Evolutionary conservation across 2,329 filamentous ascomycete genomes (phyloP), one percentile per base, ranked within the genome.

Genomic region (Hymenotorrendiella dingleyae): DNA sequence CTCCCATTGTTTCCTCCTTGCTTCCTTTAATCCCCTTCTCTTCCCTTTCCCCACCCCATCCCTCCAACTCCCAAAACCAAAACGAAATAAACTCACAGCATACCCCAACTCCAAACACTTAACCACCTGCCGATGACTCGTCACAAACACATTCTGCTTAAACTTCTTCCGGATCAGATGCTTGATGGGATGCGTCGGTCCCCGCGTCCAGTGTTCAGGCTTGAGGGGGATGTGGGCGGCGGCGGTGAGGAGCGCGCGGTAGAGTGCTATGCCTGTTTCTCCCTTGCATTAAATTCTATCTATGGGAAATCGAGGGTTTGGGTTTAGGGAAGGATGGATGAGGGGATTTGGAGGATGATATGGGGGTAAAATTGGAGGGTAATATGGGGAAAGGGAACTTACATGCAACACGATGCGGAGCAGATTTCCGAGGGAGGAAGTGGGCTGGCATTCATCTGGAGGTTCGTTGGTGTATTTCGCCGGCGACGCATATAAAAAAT

Each of bases 41-140:
- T n/a, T n/a, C n/a, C n/a, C n/a, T n/a, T n/a, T n/a, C n/a, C n/a
- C n/a, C n/a, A n/a, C n/a, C n/a, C n/a, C n/a, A n/a, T n/a, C n/a
- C n/a, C n/a, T n/a, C n/a, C n/a, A n/a, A n/a, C n/a, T n/a, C n/a
- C n/a, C n/a, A n/a, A n/a, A n/a, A n/a, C n/a, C n/a, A n/a, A n/a
- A n/a, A n/a, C n/a, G n/a, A n/a, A n/a, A n/a, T n/a, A 21, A 17
- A 49, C 54, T 9, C 40, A 79, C 78, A 63, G 78, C 75, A 66
- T 90, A 90, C 19, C 85, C 86, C 20, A 76, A 74, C 24, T 74
- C 66, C 54, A 91, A 76, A 6, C 78, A 74, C 2, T 76, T 67
- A 37, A 74, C 72, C 19, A 87, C 67, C 27, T 24, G 20, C 10
- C 7, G 10, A n/a, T 24, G 22, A 14, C 79, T 83, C 10, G 69